Evolutionary conservation across 208 protist species (phyloP).

Genomic region (Trichomonas vaginalis): DNA sequence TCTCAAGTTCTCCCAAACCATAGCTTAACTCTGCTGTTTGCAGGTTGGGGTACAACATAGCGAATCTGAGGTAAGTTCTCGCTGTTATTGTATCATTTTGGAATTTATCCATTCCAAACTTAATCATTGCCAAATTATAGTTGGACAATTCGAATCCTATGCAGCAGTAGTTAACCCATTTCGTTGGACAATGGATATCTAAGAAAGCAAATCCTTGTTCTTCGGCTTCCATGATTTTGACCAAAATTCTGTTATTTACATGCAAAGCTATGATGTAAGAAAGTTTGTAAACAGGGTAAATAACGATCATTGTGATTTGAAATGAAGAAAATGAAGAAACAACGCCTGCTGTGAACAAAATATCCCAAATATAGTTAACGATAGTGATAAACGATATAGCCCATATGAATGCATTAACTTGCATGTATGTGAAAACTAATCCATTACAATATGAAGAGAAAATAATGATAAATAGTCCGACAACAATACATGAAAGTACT

Average conservation of each 20-base stretch:
- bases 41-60: not conserved
- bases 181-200: not conserved
- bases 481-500: not conserved
- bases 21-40: not conserved
- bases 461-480: not conserved
- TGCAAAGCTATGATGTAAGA: not conserved
- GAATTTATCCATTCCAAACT: not conserved
- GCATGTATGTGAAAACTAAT: not conserved
- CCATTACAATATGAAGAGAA: not conserved
- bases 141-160: not conserved
- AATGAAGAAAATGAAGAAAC: not conserved
- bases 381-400: not conserved
- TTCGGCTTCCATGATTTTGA: not conserved
- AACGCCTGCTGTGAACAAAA: not conserved
- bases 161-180: not conserved
- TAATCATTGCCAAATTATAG: not conserved
- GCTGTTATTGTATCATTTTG: not conserved
- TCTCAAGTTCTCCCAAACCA: not conserved
- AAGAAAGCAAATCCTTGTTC: not conserved
- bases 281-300: not conserved
- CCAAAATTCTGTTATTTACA: not conserved
- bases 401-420: not conserved
- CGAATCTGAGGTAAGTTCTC: not conserved
- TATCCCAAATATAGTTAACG: not conserved
- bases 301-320: not conserved